Evolutionary conservation across 163 green algal species (phyloP), one percentile per base, ranked within the genome.

Genomic region (Scenedesmus sp.): DNA sequence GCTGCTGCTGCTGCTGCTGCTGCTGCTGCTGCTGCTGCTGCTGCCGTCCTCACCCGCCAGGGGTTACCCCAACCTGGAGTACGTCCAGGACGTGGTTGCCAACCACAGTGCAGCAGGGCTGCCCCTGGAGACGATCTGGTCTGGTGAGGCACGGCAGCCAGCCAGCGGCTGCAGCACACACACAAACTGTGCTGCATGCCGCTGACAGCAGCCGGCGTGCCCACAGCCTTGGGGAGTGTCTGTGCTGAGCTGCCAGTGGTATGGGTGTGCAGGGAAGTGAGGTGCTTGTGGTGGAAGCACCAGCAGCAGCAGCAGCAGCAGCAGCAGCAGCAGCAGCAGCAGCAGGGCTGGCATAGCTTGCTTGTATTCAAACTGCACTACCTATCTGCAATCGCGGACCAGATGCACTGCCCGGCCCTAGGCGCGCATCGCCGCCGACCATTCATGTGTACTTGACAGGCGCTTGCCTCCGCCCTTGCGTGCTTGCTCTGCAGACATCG

Each of bases 61-160:
- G 51, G 95, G 95, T 0, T 97, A 97, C 83, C 81, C 56, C 18
- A 89, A 51, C 80, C n/a, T 96, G 0, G 82, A 92, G 44, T 88
- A 95, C 83, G 40, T 97, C 43, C 30, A 91, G 49, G 90, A 89
- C 0, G 94, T 97, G 43, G 94, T 96, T 49, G 93, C 84, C 42
- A 93, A 93, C 42, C 97, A 97, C 90, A 91, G 76, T n/a, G 73
- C 49, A 3, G 95, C 95, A 22, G 88, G 73, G 10, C 94, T 97
- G 13, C 95, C 94, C 10, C 92, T 97, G 82, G 94, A 97, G 37
- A 91, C 72, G 1, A 93, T 97, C 10, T 97, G 95, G 95, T 89
- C 43, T 18, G 61, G 61, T 76, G 61, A n/a, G n/a, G n/a, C n/a
- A 56, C 49, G 12, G 49, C 49, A 56, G 49, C 49, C 49, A 56